Conservation (phyloP, 2,329 filamentous ascomycete genomes). For the Nothomitra cinnamomea region DNA sequence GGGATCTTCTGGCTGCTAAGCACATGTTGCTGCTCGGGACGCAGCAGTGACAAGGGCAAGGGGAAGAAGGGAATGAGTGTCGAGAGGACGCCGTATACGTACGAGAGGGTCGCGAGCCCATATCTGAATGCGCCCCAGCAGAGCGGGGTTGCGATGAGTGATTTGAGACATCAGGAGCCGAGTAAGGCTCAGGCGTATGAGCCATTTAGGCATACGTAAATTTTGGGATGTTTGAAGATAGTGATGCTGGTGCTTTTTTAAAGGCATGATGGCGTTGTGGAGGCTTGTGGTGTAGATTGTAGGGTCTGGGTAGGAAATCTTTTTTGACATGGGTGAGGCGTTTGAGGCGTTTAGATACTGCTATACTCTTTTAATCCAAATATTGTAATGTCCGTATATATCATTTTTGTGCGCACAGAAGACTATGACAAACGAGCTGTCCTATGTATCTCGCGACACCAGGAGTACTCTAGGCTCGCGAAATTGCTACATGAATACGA, state of each 20-base stretch:
- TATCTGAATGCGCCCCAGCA: background rate
- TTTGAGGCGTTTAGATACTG: background rate
- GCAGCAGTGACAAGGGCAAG: conserved; percentile 26
- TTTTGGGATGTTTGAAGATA: no score
- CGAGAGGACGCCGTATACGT: conserved; percentile 44
- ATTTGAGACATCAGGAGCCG: background rate
- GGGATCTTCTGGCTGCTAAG: conserved; percentile 87
- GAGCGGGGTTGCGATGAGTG: background rate
- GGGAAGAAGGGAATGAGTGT: conserved; percentile 26
- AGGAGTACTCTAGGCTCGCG: no score
- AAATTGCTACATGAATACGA: no score
- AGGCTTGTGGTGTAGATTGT: background rate
- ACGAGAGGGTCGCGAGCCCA: conserved; percentile 33
- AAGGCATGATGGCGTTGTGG: background rate
- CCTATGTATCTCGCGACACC: no score
- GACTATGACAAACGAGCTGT: no score
- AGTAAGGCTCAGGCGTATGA: conserved; percentile 2
- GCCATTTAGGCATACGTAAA: conserved; percentile 4
- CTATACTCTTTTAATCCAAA: no score
- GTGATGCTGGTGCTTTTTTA: background rate
- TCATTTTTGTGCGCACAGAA: background rate
- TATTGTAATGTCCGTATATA: background rate
- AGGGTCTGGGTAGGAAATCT: background rate
- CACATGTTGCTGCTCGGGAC: conserved; percentile 78
- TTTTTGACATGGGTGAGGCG: background rate